These are phyloP conservation scores for Speleostelium caveatum DNA, from an alignment of 78 protist genomes.

Conservation along the genomic window DNA sequence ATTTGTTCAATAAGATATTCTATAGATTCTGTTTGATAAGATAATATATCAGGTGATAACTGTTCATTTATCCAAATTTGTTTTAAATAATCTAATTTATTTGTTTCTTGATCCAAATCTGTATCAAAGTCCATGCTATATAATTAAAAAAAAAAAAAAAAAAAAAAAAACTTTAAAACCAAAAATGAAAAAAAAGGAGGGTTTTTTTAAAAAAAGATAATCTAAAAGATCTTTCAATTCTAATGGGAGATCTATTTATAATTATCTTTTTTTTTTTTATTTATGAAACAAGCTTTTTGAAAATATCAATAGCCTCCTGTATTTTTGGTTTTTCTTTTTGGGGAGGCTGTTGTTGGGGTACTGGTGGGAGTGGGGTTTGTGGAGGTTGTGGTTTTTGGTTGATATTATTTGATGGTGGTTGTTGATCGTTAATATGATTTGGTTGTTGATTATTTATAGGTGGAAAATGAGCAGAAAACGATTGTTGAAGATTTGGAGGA, in stretches of 20 bases:
- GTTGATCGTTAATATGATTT: neutral
- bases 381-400: constrained; percentile 44
- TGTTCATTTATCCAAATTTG: constrained; percentile 62
- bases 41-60: constrained; percentile 48
- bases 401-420: neutral
- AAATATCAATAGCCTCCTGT: constrained; percentile 52
- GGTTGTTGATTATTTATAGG: constrained; percentile 29
- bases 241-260: neutral
- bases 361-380: constrained; percentile 75
- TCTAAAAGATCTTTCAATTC: neutral
- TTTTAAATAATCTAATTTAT: constrained; percentile 13
- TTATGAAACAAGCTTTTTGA: constrained; percentile 64
- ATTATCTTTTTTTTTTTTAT: neutral
- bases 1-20: neutral
- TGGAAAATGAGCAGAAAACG: constrained; percentile 61
- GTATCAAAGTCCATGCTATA: neutral
- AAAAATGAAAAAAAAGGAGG: neutral
- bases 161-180: neutral
- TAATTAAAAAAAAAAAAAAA: too few species aligned
- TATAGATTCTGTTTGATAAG: neutral
- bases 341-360: constrained; percentile 8
- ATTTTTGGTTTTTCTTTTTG: constrained; percentile 68
- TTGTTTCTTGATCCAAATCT: too few species aligned
- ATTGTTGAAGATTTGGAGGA: constrained; percentile 73
- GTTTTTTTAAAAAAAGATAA: neutral